Conservation (phyloP, 2,329 filamentous ascomycete genomes). For the Aspergillus ochraceoroseus region DNA sequence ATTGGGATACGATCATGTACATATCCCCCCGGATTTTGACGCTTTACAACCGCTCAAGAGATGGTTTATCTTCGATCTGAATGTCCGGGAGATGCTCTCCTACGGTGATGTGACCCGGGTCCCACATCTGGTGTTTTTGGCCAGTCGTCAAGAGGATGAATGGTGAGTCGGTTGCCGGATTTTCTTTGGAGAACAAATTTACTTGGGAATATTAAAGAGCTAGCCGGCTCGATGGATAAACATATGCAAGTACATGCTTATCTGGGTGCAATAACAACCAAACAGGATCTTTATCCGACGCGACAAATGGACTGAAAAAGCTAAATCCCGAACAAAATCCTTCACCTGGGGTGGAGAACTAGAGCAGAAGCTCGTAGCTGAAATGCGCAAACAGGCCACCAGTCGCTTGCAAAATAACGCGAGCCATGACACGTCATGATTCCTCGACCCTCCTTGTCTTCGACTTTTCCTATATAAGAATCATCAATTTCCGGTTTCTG, state of each 20-base stretch:
- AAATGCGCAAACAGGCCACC: conserved; percentile 11
- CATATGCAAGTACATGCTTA: not conserved
- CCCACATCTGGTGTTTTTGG: conserved; percentile 21
- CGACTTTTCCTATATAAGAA: too few species aligned
- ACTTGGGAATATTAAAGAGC: too few species aligned
- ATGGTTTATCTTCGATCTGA: conserved; percentile 23
- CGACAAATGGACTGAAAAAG: conserved; percentile 15
- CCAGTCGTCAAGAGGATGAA: conserved; percentile 19
- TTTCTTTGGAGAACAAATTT: too few species aligned
- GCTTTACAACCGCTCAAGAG: conserved; percentile 15
- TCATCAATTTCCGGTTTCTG: too few species aligned
- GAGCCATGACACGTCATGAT: conserved; percentile 2
- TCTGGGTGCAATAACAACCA: not conserved
- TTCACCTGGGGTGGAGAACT: conserved; percentile 20
- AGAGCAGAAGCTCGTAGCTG: conserved; percentile 20
- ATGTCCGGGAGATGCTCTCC: conserved; percentile 13
- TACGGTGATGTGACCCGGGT: conserved; percentile 14
- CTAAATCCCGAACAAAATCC: conserved; percentile 16
- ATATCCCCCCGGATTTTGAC: conserved; percentile 22
- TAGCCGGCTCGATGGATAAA: too few species aligned
- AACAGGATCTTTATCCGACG: conserved; percentile 19
- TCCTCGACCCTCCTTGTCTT: not conserved
- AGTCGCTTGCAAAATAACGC: not conserved
- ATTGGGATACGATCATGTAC: conserved; percentile 20
- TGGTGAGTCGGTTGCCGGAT: conserved; percentile 10